Conservation (phyloP, 192 early-diverging fungal genomes). For the Coemansia sp. region DNA sequence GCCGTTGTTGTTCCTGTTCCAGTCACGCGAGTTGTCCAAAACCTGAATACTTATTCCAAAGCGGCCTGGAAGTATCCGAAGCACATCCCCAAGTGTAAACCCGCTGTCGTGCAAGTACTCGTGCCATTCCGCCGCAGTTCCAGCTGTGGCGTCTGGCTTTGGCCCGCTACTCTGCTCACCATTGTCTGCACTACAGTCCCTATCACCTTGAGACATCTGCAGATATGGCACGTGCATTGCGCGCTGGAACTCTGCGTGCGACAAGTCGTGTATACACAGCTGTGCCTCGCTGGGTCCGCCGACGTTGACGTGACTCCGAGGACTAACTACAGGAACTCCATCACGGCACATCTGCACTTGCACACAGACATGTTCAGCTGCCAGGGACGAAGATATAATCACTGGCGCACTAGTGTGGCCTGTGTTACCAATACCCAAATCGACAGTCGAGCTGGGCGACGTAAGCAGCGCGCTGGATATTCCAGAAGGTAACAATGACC, state of each 20-base stretch:
- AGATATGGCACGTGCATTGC: conserved; percentile 5
- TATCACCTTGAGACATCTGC: no score
- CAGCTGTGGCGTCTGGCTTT: conserved; percentile 15
- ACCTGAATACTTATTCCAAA: conserved; percentile 87
- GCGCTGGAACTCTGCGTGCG: conserved; percentile 50
- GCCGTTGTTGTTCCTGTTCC: conserved; percentile 56
- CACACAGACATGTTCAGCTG: conserved; percentile 86
- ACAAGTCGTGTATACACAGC: conserved; percentile 47
- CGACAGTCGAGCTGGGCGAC: conserved; percentile 37
- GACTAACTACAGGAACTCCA: conserved; percentile 80
- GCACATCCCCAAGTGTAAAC: conserved; percentile 47
- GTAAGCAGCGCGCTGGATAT: conserved; percentile 27
- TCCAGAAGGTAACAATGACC: conserved; percentile 14
- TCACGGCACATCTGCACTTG: conserved; percentile 90
- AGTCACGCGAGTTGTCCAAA: conserved; percentile 77
- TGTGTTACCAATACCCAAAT: conserved; percentile 19
- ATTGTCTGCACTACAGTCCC: neutral
- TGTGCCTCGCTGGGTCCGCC: conserved; percentile 31
- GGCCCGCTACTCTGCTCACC: neutral
- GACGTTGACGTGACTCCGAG: conserved; percentile 51
- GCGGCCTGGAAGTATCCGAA: conserved; percentile 58
- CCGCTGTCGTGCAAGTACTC: conserved; percentile 32
- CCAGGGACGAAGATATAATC: conserved; percentile 59
- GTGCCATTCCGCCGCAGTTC: conserved; percentile 43
- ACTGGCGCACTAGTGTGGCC: conserved; percentile 23